Evolutionary conservation across 2,329 filamentous ascomycete genomes (phyloP).

Genomic region (Scedosporium boydii): DNA sequence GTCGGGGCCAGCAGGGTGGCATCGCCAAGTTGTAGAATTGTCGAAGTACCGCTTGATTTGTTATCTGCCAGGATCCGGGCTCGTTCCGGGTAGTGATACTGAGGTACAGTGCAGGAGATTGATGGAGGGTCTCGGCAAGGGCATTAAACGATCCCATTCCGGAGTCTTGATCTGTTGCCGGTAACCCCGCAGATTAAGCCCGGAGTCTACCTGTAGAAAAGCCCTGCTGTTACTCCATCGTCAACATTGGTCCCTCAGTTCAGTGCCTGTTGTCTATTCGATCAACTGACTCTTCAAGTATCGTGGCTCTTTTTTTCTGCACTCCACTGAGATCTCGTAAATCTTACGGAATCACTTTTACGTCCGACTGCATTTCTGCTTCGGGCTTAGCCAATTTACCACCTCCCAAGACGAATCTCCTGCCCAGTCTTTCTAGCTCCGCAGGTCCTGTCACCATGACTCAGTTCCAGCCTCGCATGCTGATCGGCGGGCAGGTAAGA

Average conservation of each 20-base stretch:
- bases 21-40: background rate
- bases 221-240: too few species aligned
- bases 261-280: too few species aligned
- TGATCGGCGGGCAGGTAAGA: constrained; percentile 7
- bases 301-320: background rate
- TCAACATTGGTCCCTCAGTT: too few species aligned
- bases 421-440: background rate
- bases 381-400: too few species aligned
- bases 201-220: too few species aligned
- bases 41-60: background rate
- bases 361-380: background rate
- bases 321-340: background rate
- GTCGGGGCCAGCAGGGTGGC: background rate
- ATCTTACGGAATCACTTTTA: background rate
- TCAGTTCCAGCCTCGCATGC: constrained; percentile 6
- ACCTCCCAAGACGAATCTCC: background rate
- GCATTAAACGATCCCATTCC: too few species aligned
- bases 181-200: too few species aligned
- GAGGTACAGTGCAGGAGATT: too few species aligned
- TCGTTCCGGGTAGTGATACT: background rate
- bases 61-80: background rate
- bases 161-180: too few species aligned
- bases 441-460: background rate
- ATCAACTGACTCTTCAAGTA: too few species aligned
- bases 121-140: too few species aligned